Conservation (phyloP, 2,329 filamentous ascomycete species). For the Xylariomycetidae sp. region DNA sequence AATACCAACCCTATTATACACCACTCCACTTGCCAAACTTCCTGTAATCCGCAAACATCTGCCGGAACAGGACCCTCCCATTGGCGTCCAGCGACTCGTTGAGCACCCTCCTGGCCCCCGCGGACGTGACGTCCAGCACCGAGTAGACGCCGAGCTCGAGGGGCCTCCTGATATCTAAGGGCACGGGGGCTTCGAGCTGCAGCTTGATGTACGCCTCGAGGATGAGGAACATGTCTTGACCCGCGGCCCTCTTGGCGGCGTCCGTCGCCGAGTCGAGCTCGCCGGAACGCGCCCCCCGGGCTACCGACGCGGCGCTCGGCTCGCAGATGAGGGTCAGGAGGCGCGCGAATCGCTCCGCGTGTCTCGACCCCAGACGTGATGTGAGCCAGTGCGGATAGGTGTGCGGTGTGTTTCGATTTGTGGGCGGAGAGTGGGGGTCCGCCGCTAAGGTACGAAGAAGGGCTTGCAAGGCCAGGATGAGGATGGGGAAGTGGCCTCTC, state of each 20-base stretch:
- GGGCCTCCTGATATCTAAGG: slow-evolving; percentile 46
- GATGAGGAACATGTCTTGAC: slow-evolving; percentile 57
- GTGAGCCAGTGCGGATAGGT: slow-evolving; percentile 32
- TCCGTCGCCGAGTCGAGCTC: slow-evolving; percentile 56
- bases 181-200: slow-evolving; percentile 51
- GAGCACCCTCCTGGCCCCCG: slow-evolving; percentile 50
- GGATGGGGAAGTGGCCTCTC: slow-evolving; percentile 57
- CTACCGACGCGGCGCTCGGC: slow-evolving; percentile 52
- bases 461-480: slow-evolving; percentile 49
- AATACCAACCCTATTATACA: too few relatives aligned
- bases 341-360: slow-evolving; percentile 49
- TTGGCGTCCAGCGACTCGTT: slow-evolving; percentile 57
- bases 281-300: slow-evolving; percentile 34
- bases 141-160: slow-evolving; percentile 56
- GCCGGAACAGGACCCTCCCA: slow-evolving; percentile 54
- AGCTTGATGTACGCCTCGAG: slow-evolving; percentile 57
- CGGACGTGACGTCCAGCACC: slow-evolving; percentile 53
- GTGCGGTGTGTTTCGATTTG: slow-evolving; percentile 12
- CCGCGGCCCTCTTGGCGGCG: slow-evolving; percentile 56
- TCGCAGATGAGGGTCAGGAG: slow-evolving; percentile 57
- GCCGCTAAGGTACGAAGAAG: slow-evolving; percentile 51
- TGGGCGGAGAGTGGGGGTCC: slow-evolving; percentile 25
- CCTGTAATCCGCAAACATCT: slow-evolving; percentile 55
- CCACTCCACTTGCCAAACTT: slow-evolving; percentile 63
- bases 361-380: slow-evolving; percentile 30